Percentiles rank a stretch among this genome's conserved stretches.
phyloP scores from a whole-genome alignment of 768 basidiomycete species.

The Candolleomyces eurysporus region DNA sequence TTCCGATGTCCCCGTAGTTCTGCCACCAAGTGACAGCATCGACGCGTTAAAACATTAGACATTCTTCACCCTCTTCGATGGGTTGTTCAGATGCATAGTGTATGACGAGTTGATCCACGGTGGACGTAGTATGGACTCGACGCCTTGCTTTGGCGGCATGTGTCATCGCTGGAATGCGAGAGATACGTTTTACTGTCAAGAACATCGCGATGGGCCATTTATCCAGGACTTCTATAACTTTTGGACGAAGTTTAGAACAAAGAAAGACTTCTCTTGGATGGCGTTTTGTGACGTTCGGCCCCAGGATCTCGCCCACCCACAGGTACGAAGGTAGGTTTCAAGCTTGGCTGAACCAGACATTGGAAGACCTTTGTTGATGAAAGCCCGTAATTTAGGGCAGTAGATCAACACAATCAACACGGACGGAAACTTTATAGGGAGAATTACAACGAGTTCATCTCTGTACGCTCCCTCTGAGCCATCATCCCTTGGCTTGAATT shows the following conservation, averaged over 20 bases:
- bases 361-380: not conserved
- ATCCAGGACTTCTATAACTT: slow-evolving; percentile 19
- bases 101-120: slow-evolving; percentile 21
- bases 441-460: not conserved
- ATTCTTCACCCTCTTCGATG: slow-evolving; percentile 13
- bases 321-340: not conserved
- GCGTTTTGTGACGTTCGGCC: not conserved
- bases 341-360: not conserved
- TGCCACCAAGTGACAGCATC: too few species aligned
- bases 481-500: too few species aligned
- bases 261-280: slow-evolving; percentile 25
- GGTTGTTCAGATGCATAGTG: slow-evolving; percentile 23
- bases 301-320: not conserved
- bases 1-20: not conserved
- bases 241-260: slow-evolving; percentile 22
- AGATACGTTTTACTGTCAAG: slow-evolving; percentile 6
- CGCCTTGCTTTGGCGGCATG: slow-evolving; percentile 18
- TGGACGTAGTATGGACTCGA: not conserved
- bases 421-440: not conserved
- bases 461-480: not conserved
- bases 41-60: slow-evolving; percentile 8
- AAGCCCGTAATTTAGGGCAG: not conserved
- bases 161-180: slow-evolving; percentile 18
- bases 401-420: not conserved
- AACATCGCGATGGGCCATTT: slow-evolving; percentile 3